Evolutionary conservation across 192 early-diverging fungal species (phyloP), one percentile per base, ranked within the genome.

Genomic region (Backusella circina): DNA sequence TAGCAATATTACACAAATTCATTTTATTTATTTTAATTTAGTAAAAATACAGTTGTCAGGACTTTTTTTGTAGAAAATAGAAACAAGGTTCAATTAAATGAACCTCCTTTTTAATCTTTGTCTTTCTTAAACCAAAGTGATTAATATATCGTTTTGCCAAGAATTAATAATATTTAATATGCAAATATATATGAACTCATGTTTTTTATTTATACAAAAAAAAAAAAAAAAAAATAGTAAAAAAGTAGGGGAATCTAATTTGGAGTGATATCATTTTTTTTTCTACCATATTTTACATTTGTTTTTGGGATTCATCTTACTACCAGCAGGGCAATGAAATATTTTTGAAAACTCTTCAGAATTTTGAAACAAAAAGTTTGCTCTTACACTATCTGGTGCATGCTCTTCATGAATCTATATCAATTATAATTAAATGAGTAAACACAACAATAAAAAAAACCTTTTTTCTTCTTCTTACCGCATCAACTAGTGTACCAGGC

Each of bases 341-440:
- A 88, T 85, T 57, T 88, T 79, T 3, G 86, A 78, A 82, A 95
- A 95, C 10, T 88, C 77, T 23, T 73, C 44, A 3, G 86, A 88
- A 79, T 95, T 93, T 61, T 80, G 75, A 4, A 91, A 72, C 12
- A 85, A 89, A 8, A 89, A 91, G 23, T 88, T 90, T 28, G 94
- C 91, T 31, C 92, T 84, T 82, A 86, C 87, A 47, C 77, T 66
- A 23, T 83, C 67, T 8, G 92, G 92, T 1, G 91, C 83, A 72
- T 94, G 93, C 5, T 86, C 85, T 75, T 93, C 89, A 31, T 87
- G 88, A 16, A 70, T 10, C 69, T 70, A 47, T 26, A 30, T 6
- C 13, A 41, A 41, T 41, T 15, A 28, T 61, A 3, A 30, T 61
- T 10, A 61, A 61, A 61, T 61, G 9, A 61, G 26, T 61, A 28